Evolutionary conservation across 2,329 filamentous ascomycete species (phyloP), one percentile per base, ranked within the genome.

Genomic region (Botrytis fragariae): DNA sequence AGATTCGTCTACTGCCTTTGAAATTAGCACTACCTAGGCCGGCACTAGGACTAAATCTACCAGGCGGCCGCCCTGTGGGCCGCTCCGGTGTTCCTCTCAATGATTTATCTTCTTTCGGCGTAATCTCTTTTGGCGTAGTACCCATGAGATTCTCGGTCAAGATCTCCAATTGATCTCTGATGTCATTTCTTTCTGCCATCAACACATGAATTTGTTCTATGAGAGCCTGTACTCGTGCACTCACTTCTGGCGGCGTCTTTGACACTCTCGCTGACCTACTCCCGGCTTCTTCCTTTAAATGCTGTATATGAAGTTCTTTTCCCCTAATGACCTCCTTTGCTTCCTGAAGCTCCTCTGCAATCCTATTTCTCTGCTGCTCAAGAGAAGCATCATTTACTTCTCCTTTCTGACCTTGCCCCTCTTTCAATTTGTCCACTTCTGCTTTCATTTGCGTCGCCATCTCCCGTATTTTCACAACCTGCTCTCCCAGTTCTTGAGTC

Each of bases 91-190:
- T 42, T 32, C 2, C 25, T 35, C 9, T 25, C 10, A 14, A 4
- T 32, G 48, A 9, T 42, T 4, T 44, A 1, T 44, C 25, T 42
- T 32, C 48, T 42, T 57, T 69, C 14, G 65, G 37, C 5, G 48
- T 68, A 39, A 67, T 1, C 25, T 39, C 25, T 10, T 29, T 68
- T 9, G 45, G 64, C 14, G 45, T 18, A 39, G 42, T 20, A 54
- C 59, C 44, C 16, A 72, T 42, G 39, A 59, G 20, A 32, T 72
- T 72, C 18, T 72, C 70, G 4, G 45, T 72, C 45, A 72, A 39
- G 25, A 67, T 67, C 4, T 67, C 61, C 61, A 72, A 39, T 32
- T 72, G 70, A 2, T 72, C 45, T 35, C 39, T 44, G 7, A 72
- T 12, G 35, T 59, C 61, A 39, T 57, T 37, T 35, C 45, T 39